phyloP scores from a whole-genome alignment of 164 flowering plant genomes.

The Kingdonia uniflora region DNA sequence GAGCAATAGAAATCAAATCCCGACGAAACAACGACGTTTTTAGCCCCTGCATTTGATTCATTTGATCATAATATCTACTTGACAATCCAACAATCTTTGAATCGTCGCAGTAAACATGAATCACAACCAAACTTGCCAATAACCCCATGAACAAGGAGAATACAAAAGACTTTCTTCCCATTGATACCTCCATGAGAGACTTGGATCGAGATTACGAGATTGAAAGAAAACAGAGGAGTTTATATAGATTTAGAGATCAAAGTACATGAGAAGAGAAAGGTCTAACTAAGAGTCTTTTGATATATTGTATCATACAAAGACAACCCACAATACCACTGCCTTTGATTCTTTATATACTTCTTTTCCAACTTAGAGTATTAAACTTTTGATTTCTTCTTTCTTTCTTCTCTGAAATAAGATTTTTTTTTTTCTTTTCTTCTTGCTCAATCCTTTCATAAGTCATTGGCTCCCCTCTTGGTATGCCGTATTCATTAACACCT shows the following conservation, averaged over 20 bases:
- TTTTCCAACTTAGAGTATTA: neutral
- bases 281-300: constrained; percentile 9
- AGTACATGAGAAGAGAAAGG: constrained; percentile 16
- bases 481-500: too few species aligned
- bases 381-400: constrained; percentile 3
- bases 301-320: constrained; percentile 10
- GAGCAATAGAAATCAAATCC: constrained; percentile 7
- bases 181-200: constrained; percentile 1
- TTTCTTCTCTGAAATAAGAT: neutral
- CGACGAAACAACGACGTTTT: constrained; percentile 21
- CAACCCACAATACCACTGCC: too few species aligned
- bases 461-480: too few species aligned
- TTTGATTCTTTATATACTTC: neutral
- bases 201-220: neutral
- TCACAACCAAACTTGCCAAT: constrained; percentile 11
- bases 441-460: too few species aligned
- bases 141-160: constrained; percentile 9
- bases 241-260: neutral
- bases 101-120: constrained; percentile 18
- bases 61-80: constrained; percentile 8
- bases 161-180: constrained; percentile 9
- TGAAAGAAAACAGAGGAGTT: neutral
- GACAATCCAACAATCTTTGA: neutral
- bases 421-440: too few species aligned
- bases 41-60: constrained; percentile 20